Base-by-base conservation (phyloP, 1,284 basidiomycete species). In the Ganoderma lingzhi region DNA sequence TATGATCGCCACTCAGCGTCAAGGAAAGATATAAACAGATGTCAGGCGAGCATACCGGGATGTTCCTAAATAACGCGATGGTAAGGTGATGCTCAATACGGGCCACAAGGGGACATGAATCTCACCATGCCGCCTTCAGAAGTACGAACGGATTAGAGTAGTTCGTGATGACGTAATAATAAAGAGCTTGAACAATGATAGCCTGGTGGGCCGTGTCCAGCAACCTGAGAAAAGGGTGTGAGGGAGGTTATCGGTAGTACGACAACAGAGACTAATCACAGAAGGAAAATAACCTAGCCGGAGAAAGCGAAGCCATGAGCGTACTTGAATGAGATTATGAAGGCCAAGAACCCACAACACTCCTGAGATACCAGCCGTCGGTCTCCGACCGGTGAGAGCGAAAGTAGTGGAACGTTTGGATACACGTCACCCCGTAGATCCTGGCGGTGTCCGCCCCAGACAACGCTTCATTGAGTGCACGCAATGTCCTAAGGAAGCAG, bases 391-490 rank as follows among this genome's bases (percentile, higher is more conserved):
- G 48, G 0, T 28, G 48, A 53, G 48, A 53, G 12, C 48, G 48
- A n/a, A 53, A 53, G 48, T 53, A 53, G 48, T 53, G 48, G 48
- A 53, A 53, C 2, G 23, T 53, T n/a, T 53, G 48, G 48, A 53
- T 53, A 15, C 48, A 53, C 10, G 48, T 53, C 23, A 53, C 48
- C 12, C 48, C 48, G 5, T 53, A 53, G 12, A 53, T 28, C 48
- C 48, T 53, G 3, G 35, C 23, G n/a, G 45, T 48, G 45, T 19
- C n/a, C 35, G 35, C 35, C 35, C 35, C 35, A 35, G 35, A 8
- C 3, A 35, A 12, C 3, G 9, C 48, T 10, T 12, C 9, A 12
- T 19, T 23, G 23, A 28, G 23, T 23, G 12, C 4, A 5, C 23
- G 23, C 48, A 23, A 28, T 12, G 10, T 28, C 9, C 23, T 14